Conservation (phyloP, 2,329 filamentous ascomycete genomes). For the Trichoderma harzianum region DNA sequence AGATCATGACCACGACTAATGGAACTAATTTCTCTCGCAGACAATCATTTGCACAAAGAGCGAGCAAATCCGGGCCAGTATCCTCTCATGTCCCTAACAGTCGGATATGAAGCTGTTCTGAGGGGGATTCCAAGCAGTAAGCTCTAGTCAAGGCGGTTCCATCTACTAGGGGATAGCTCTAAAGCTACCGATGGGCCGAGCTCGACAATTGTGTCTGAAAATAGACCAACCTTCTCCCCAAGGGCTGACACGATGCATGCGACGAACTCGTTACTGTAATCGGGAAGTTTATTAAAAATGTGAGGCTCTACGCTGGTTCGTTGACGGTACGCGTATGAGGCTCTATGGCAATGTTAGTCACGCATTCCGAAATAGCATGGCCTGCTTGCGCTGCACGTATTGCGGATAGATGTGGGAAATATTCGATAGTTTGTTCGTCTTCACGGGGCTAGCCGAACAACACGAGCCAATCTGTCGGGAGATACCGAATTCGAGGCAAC, state of each 20-base stretch:
- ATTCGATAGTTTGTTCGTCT: not conserved
- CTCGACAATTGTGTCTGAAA: not conserved
- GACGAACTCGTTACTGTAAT: too few relatives aligned
- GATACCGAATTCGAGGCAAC: not conserved
- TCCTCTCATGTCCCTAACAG: not conserved
- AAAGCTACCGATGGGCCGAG: not conserved
- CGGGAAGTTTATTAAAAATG: too few relatives aligned
- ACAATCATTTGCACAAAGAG: not conserved
- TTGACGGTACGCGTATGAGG: not conserved
- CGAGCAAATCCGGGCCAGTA: not conserved
- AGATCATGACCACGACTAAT: not conserved
- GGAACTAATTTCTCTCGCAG: not conserved
- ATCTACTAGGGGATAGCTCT: not conserved
- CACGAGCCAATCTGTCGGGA: not conserved
- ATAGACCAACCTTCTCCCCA: not conserved
- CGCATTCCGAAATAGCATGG: not conserved
- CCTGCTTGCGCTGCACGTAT: not conserved
- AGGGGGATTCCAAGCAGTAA: not conserved
- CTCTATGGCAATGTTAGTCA: not conserved
- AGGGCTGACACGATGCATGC: not conserved
- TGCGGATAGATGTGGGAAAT: not conserved
- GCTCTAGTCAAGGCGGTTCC: not conserved
- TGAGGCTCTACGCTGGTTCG: not conserved
- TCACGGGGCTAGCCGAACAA: not conserved
- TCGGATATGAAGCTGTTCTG: not conserved